Evolutionary conservation across 169 alveolate genomes (phyloP).

Genomic region (Plasmodium gallinaceum): DNA sequence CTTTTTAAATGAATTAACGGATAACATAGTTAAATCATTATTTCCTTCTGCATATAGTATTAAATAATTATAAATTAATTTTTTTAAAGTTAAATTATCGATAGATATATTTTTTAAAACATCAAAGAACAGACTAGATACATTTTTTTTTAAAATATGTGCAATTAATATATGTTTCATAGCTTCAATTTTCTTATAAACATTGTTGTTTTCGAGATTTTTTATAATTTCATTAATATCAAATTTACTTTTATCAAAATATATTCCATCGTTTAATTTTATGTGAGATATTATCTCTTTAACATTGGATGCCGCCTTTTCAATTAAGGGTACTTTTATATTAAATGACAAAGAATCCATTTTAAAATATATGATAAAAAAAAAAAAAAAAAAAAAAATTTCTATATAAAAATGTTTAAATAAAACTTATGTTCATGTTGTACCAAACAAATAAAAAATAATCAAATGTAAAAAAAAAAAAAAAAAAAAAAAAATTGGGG

Average conservation of each 20-base stretch:
- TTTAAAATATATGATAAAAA: neutral
- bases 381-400: neutral
- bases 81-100: slow-evolving; percentile 83
- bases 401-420: neutral
- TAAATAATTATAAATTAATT: slow-evolving; percentile 85
- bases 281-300: slow-evolving; percentile 70
- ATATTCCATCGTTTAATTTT: slow-evolving; percentile 67
- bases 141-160: slow-evolving; percentile 83
- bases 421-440: neutral
- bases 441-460: neutral
- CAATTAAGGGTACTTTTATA: slow-evolving; percentile 66
- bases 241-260: slow-evolving; percentile 70
- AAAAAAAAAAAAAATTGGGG: no score
- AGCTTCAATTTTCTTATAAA: slow-evolving; percentile 84
- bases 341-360: slow-evolving; percentile 24
- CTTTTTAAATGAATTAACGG: slow-evolving; percentile 87
- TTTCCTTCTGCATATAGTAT: slow-evolving; percentile 83
- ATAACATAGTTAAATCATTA: slow-evolving; percentile 83
- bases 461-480: neutral
- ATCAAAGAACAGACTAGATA: slow-evolving; percentile 84
- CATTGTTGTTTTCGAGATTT: slow-evolving; percentile 64
- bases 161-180: slow-evolving; percentile 87
- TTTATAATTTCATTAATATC: slow-evolving; percentile 36
- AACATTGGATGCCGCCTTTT: slow-evolving; percentile 79
- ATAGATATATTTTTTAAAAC: slow-evolving; percentile 87